Percentiles rank a stretch among this genome's conserved stretches.
Conservation (phyloP, 805 yeast genomes). For the Lipomyces starkeyi region DNA sequence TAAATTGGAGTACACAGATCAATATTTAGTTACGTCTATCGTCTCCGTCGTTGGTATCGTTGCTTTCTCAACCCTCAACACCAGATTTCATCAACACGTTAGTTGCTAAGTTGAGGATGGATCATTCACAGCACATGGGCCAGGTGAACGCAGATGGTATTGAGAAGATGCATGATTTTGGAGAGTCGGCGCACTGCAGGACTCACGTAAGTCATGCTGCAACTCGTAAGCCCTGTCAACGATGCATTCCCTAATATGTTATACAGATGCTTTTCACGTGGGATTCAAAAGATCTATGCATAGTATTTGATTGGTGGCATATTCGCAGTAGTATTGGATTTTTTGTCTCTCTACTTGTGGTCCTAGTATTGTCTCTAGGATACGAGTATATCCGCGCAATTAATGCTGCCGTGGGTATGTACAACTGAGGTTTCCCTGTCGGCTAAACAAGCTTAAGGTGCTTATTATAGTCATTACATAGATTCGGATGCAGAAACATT, state of each 20-base stretch:
- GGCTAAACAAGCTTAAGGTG: background rate
- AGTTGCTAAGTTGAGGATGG: background rate
- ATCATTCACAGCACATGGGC: slow-evolving; percentile 4
- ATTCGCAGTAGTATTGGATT: slow-evolving; percentile 60
- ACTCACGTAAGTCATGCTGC: background rate
- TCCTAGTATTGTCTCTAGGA: slow-evolving; percentile 57
- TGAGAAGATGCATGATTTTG: background rate
- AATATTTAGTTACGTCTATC: too few relatives aligned
- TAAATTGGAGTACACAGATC: too few relatives aligned
- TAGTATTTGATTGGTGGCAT: slow-evolving; percentile 83
- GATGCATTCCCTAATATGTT: background rate
- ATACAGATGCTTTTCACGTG: slow-evolving; percentile 72
- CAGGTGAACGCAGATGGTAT: background rate
- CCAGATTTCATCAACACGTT: background rate
- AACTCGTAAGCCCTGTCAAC: background rate
- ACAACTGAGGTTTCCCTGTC: background rate
- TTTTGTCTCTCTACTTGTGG: slow-evolving; percentile 56
- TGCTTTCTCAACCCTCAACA: too few relatives aligned
- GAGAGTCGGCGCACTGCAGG: slow-evolving; percentile 1
- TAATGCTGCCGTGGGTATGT: background rate
- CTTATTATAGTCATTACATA: background rate
- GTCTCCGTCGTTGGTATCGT: too few relatives aligned
- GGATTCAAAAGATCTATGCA: slow-evolving; percentile 75
- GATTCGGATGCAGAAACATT: slow-evolving; percentile 4
- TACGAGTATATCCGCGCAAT: slow-evolving; percentile 62